Base-by-base conservation (phyloP, 1,284 basidiomycete species). In the Ustilago nuda region DNA sequence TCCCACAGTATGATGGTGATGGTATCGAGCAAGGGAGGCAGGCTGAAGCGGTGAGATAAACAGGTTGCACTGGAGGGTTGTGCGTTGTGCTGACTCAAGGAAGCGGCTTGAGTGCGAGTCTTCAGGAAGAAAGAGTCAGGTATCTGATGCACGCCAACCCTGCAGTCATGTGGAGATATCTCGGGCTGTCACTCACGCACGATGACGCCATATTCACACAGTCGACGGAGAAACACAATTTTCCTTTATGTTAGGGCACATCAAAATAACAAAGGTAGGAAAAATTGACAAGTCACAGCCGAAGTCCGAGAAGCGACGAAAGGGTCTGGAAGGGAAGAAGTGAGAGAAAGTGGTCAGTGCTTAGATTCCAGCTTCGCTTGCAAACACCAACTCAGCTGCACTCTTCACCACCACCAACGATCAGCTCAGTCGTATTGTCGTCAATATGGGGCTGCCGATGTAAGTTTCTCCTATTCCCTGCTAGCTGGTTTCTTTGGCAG, bases 401-500 rank as follows among this genome's bases (percentile, higher is more conserved):
- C 43, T 45, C 43, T n/a, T 19, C 7, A n/a, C 56, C 9, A 23
- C 59, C 55, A 52, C n/a, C 50, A 51, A 23, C 46, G 37, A 39
- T 19, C 46, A 48, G 8, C 27, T n/a, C 9, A 23, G 46, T 35
- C 2, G n/a, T 27, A 9, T 23, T 50, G 32, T 35, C 13, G 4
- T 30, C 56, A 68, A 54, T 0, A 76, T 76, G 74, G 74, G 74
- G 9, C 69, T 72, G 23, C 74, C 74, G 35, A 72, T 76, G 69
- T 72, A 45, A 63, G 68, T 61, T 30, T 7, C 17, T 37, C 36
- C 36, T 37, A 8, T 37, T 37, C 13, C 36, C 23, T 27, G 23
- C 50, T 6, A 32, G 11, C 27, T 13, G 15, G 6, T 53, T 54
- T n/a, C 35, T 39, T n/a, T 12, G 15, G 19, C 27, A n/a, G 27